A percentile compares a stretch with the other conserved stretches of the same genome.
Conservation (phyloP, 306 rosid species). For the Rubus idaeus region DNA sequence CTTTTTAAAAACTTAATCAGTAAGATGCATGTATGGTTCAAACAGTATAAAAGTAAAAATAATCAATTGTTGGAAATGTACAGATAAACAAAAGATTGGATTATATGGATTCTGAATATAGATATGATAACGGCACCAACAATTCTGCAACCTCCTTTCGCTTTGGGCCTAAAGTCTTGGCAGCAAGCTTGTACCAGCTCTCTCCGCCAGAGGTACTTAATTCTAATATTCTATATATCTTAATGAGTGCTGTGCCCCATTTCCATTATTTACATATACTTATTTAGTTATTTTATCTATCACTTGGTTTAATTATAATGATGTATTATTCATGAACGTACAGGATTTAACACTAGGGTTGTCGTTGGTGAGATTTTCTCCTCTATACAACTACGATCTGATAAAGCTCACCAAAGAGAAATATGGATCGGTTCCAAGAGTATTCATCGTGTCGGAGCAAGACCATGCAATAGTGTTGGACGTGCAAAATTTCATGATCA, state of each 20-base stretch:
- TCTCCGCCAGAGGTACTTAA: slow-evolving; percentile 9
- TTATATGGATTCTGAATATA: slow-evolving; percentile 13
- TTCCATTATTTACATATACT: not conserved
- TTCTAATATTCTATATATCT: no score
- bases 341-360: slow-evolving; percentile 39
- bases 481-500: slow-evolving; percentile 34
- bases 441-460: slow-evolving; percentile 18
- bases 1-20: not conserved
- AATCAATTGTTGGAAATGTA: not conserved
- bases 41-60: not conserved
- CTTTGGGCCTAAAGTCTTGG: slow-evolving; percentile 23
- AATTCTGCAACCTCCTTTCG: slow-evolving; percentile 30
- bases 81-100: slow-evolving; percentile 9
- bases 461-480: slow-evolving; percentile 24
- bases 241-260: not conserved
- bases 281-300: no score
- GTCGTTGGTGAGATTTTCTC: slow-evolving; percentile 31
- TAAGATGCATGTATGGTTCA: not conserved
- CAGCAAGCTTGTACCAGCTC: not conserved
- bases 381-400: slow-evolving; percentile 14
- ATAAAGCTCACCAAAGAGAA: slow-evolving; percentile 20
- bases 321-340: not conserved
- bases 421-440: slow-evolving; percentile 27
- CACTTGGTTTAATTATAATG: not conserved
- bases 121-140: slow-evolving; percentile 23